Percentiles rank a stretch among this genome's conserved stretches.
Conservation (phyloP, 768 basidiomycete species). For the Tricholoma bakamatsutake region DNA sequence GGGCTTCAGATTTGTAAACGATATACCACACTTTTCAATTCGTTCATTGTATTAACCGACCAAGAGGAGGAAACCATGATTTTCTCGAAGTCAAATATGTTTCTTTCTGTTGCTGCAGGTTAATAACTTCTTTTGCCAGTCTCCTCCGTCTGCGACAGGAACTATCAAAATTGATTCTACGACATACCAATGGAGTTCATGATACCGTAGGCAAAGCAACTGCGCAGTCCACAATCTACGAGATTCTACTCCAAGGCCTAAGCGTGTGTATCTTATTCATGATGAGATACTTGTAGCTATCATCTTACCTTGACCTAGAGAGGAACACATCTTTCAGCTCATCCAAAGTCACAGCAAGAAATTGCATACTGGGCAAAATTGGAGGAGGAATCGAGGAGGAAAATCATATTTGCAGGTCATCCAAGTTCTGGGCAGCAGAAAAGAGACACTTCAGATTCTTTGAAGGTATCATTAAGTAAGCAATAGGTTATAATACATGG, state of each 20-base stretch:
- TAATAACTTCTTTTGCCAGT: constrained; percentile 34
- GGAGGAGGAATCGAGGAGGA: constrained; percentile 72
- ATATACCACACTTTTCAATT: constrained; percentile 78
- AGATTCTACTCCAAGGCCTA: constrained; percentile 67
- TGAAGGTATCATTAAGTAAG: background rate
- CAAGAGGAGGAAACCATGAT: constrained; percentile 95
- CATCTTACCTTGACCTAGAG: constrained; percentile 34
- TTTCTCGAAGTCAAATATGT: constrained; percentile 71
- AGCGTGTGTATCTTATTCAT: constrained; percentile 45
- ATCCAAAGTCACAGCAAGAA: constrained; percentile 83
- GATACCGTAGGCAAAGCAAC: constrained; percentile 60
- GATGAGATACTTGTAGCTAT: background rate
- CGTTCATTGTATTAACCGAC: constrained; percentile 72
- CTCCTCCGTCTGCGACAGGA: constrained; percentile 82
- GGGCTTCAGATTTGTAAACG: constrained; percentile 56
- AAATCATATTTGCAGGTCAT: constrained; percentile 43
- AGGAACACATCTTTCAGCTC: constrained; percentile 64
- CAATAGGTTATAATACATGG: constrained; percentile 1
- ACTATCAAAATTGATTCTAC: constrained; percentile 65
- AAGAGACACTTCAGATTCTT: background rate
- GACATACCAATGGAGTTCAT: constrained; percentile 63
- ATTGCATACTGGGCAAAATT: constrained; percentile 82
- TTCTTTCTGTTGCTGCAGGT: background rate
- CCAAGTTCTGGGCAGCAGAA: constrained; percentile 15
- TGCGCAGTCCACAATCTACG: constrained; percentile 69